phyloP scores from a whole-genome alignment of 176 grass and related monocot species.

The Oryza meridionalis region DNA sequence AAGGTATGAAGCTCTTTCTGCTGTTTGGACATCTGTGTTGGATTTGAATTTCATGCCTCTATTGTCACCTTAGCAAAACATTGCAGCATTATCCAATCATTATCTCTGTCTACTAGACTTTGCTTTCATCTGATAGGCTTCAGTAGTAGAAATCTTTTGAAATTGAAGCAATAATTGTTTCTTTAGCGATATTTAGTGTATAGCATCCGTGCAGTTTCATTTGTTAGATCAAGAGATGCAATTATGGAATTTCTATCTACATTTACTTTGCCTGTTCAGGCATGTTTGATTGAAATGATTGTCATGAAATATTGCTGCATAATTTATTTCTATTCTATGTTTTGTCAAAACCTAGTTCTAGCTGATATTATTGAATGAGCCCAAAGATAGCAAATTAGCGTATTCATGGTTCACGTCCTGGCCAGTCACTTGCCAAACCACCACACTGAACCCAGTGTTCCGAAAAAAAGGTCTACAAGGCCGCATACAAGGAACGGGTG shows the following conservation, averaged over 20 bases:
- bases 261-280: not conserved
- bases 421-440: not conserved
- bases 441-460: not conserved
- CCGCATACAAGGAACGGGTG: no score
- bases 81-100: not conserved
- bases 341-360: not conserved
- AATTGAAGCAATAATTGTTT: constrained; percentile 8
- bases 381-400: not conserved
- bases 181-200: constrained; percentile 16
- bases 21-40: not conserved
- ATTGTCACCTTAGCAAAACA: constrained; percentile 26
- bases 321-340: not conserved
- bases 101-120: not conserved
- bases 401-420: not conserved
- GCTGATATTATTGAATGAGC: constrained; percentile 9
- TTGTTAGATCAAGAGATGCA: constrained; percentile 17
- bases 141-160: not conserved
- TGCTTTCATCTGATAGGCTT: not conserved
- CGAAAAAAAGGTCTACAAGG: no score
- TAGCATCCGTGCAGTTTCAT: constrained; percentile 4
- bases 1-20: constrained; percentile 57
- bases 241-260: constrained; percentile 13
- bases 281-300: constrained; percentile 1
- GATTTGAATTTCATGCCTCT: constrained; percentile 20
- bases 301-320: not conserved